Conservation (phyloP, 768 basidiomycete species). For the Stropharia rugosoannulata region DNA sequence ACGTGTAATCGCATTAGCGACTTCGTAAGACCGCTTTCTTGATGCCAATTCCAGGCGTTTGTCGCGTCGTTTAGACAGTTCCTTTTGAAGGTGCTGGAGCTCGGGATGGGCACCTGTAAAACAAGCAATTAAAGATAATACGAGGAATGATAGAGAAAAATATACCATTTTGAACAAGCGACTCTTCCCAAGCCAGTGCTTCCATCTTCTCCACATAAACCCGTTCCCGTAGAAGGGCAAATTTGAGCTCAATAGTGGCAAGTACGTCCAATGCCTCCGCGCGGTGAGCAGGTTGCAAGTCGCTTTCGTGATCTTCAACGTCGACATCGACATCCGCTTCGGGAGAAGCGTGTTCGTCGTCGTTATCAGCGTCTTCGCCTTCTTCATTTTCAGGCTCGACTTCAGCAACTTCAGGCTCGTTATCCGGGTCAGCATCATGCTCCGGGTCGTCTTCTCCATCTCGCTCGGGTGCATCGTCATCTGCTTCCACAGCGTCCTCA, state of each 20-base stretch:
- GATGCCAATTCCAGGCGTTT: conserved; percentile 80
- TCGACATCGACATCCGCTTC: conserved; percentile 24
- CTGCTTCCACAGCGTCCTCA: conserved; percentile 21
- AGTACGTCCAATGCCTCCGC: conserved; percentile 88
- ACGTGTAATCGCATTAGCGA: conserved; percentile 59
- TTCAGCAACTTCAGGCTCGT: conserved; percentile 18
- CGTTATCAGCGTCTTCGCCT: conserved; percentile 27
- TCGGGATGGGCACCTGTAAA: conserved; percentile 81
- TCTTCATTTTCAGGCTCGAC: conserved; percentile 35
- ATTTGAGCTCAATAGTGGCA: conserved; percentile 90
- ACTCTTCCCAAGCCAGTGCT: conserved; percentile 84
- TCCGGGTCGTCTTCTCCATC: conserved; percentile 27
- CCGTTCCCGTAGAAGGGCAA: conserved; percentile 81
- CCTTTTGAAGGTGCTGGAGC: conserved; percentile 74
- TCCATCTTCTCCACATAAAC: conserved; percentile 97
- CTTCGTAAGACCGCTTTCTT: conserved; percentile 69
- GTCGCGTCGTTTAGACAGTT: conserved; percentile 75
- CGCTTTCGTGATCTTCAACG: conserved; percentile 37
- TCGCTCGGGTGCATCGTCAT: conserved; percentile 23
- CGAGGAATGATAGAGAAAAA: conserved; percentile 6
- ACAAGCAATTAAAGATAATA: conserved; percentile 3
- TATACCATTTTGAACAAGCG: conserved; percentile 74
- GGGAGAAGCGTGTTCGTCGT: conserved; percentile 23
- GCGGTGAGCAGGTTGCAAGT: conserved; percentile 78
- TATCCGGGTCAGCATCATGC: conserved; percentile 22